phyloP scores from a whole-genome alignment of 1,284 basidiomycete species.

The Ganoderma lingzhi region DNA sequence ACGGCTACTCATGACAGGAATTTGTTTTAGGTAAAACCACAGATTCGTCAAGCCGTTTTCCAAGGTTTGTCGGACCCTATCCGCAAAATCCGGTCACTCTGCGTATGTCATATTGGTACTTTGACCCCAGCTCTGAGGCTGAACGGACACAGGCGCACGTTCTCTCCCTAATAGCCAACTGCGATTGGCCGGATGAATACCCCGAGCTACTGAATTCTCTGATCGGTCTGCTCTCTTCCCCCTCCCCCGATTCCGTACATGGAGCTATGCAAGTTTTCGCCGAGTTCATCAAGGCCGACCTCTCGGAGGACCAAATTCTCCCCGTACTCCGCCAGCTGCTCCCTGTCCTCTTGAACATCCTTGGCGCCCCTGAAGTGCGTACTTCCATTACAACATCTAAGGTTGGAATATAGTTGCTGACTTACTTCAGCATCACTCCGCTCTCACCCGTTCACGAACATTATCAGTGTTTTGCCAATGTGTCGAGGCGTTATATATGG shows the following conservation, averaged over 20 bases:
- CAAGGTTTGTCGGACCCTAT: conserved; percentile 84
- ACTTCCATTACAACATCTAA: not conserved
- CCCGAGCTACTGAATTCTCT: conserved; percentile 81
- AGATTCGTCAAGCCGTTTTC: conserved; percentile 81
- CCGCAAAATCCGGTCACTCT: conserved; percentile 85
- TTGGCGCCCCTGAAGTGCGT: conserved; percentile 77
- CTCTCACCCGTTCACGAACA: conserved; percentile 84
- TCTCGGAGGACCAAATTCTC: conserved; percentile 92
- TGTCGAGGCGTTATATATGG: conserved; percentile 90
- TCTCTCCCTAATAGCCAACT: conserved; percentile 85
- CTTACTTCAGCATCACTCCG: conserved; percentile 66
- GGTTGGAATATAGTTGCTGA: not conserved
- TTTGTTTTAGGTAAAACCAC: conserved; percentile 69
- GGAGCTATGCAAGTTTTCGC: conserved; percentile 95
- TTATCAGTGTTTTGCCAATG: conserved; percentile 93
- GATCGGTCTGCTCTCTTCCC: conserved; percentile 77
- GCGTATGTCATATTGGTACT: conserved; percentile 57
- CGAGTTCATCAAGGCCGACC: conserved; percentile 90
- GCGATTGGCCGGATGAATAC: conserved; percentile 96
- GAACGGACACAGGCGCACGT: conserved; percentile 71
- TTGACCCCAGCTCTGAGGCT: not conserved
- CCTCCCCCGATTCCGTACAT: conserved; percentile 79
- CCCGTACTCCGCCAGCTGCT: conserved; percentile 87
- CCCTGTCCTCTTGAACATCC: conserved; percentile 85
- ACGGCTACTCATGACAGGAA: not conserved